Base-by-base conservation (phyloP, 1,139 yeast species). In the Pichia sp. region DNA sequence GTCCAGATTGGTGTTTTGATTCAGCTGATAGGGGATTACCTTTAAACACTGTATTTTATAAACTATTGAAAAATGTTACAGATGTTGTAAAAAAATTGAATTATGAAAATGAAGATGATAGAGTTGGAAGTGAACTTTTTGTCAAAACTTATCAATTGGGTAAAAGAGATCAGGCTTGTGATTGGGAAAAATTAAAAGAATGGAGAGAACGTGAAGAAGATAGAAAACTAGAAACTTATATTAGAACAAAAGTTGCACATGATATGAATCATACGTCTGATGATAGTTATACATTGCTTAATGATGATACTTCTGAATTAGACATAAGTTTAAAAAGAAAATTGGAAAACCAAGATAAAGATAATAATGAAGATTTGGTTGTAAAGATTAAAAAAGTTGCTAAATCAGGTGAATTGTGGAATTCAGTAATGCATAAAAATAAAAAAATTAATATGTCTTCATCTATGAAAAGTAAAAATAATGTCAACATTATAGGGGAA, bases 1-100 rank as follows among this genome's bases (percentile, higher is more conserved):
- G 82, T 52, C 89, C 91, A 0, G 65, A 77, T 37, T 88, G 94
- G 93, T 61, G 87, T 13, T 57, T 70, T 27, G 85, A 84, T 56
- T 76, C 85, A 27, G 54, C 76, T 2, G 66, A 70, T 37, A 65
- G 95, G 48, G 75, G 73, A 3, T 85, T 85, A 0, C 64, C 76
- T 6, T 59, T 86, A 40, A 71, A 69, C 29, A 65, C 64, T 23
- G 69, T 68, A 40, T 79, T 73, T 53, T 70, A 70, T 49, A 50
- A 63, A 27, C 44, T 74, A 20, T 23, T 29, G 2, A 33, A 33
- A 6, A 42, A 45, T 37, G 47, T 48, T 34, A 45, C 50, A 1
- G 38, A 37, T 9, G 24, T 37, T 15, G 43, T 45, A 3, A 44
- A 26, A 10, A 46, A 41, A 22, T 21, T 42, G 3, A 41, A 44